phyloP scores from a whole-genome alignment of 2,329 filamentous ascomycete genomes.

The Talaromyces sp. region DNA sequence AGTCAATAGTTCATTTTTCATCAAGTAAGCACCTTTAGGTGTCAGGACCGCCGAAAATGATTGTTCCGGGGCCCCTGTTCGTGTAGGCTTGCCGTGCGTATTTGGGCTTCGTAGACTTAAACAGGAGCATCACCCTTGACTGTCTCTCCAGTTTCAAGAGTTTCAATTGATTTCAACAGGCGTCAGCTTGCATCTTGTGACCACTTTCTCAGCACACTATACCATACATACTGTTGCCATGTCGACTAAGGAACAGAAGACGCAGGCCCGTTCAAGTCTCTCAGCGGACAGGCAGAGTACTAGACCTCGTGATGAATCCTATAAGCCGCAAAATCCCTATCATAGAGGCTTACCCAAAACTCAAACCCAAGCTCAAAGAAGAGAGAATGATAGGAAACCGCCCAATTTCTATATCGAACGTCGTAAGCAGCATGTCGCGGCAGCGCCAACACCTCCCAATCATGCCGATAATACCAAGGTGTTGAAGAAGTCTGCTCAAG shows the following conservation, averaged over 20 bases:
- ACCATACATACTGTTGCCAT: not conserved
- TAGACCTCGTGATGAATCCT: not conserved
- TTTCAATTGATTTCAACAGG: not conserved
- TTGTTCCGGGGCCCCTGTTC: slow-evolving; percentile 12
- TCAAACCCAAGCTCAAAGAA: slow-evolving; percentile 11
- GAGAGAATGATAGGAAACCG: slow-evolving; percentile 10
- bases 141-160: not conserved
- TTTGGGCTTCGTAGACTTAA: not conserved
- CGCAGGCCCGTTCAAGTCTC: not conserved
- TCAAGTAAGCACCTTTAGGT: slow-evolving; percentile 15
- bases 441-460: slow-evolving; percentile 15
- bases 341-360: slow-evolving; percentile 15
- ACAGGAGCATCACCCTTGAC: not conserved
- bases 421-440: slow-evolving; percentile 14
- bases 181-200: not conserved
- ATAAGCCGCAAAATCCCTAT: slow-evolving; percentile 1
- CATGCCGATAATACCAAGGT: slow-evolving; percentile 17
- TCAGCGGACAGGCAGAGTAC: not conserved
- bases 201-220: not conserved
- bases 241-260: not conserved
- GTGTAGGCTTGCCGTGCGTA: not conserved
- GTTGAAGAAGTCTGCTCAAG: slow-evolving; percentile 15
- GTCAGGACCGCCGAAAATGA: slow-evolving; percentile 13
- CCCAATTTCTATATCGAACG: slow-evolving; percentile 17
- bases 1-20: too few species aligned